phyloP scores from a whole-genome alignment of 2,329 filamentous ascomycete species.

The Mariannaea elegans region DNA sequence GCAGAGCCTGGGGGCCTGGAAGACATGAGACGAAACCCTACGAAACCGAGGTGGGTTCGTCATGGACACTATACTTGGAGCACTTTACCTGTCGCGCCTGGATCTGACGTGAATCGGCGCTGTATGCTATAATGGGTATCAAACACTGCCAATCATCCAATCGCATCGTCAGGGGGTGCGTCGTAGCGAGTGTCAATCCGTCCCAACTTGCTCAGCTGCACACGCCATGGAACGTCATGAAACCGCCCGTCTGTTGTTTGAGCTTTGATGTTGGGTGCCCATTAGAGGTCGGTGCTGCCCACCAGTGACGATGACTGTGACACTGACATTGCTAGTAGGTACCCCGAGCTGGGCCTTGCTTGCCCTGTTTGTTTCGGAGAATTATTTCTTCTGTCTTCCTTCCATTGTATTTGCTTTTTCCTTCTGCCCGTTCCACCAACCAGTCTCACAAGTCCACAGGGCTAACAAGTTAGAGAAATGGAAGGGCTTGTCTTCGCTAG shows the following conservation, averaged over 20 bases:
- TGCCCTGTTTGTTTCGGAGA: constrained; percentile 20
- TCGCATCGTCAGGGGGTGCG: neutral
- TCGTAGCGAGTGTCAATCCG: constrained; percentile 14
- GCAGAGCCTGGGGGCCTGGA: constrained; percentile 16
- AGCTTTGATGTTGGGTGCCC: neutral
- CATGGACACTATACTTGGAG: constrained; percentile 19
- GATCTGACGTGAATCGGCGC: constrained; percentile 39
- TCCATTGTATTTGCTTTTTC: constrained; percentile 6
- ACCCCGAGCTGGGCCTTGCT: neutral
- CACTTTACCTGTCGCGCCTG: constrained; percentile 25
- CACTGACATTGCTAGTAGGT: too few relatives aligned
- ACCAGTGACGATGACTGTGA: too few relatives aligned
- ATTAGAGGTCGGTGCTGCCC: neutral
- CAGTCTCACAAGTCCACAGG: neutral
- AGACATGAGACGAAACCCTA: constrained; percentile 38
- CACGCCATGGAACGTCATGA: neutral
- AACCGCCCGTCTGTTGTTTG: constrained; percentile 3
- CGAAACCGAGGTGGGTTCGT: constrained; percentile 20
- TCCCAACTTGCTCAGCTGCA: constrained; percentile 9
- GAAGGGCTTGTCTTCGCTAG: constrained; percentile 4
- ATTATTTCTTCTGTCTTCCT: constrained; percentile 14
- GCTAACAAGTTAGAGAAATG: neutral
- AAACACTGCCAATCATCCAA: constrained; percentile 1
- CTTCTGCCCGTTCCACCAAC: constrained; percentile 1
- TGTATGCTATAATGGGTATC: constrained; percentile 23